Evolutionary conservation across 257 asterid genomes (phyloP).

Genomic region (Primulina tabacum): DNA sequence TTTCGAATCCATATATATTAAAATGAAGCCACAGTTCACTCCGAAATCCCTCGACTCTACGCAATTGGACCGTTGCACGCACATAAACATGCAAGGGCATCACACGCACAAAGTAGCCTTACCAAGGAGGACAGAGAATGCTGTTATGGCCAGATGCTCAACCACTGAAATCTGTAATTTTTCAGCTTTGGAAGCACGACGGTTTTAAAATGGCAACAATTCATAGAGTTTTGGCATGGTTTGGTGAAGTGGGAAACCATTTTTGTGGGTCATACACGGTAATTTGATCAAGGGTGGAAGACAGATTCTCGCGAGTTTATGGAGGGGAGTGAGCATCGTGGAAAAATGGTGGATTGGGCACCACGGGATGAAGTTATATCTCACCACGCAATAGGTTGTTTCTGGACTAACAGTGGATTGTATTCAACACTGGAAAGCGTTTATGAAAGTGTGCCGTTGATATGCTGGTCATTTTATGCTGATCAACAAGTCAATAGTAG

Average conservation of each 20-base stretch:
- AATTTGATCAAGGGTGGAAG: slow-evolving; percentile 7
- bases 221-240: slow-evolving; percentile 37
- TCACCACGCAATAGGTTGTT: slow-evolving; percentile 31
- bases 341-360: slow-evolving; percentile 34
- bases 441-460: slow-evolving; percentile 31
- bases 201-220: slow-evolving; percentile 19
- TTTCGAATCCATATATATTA: slow-evolving; percentile 19
- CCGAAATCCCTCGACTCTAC: slow-evolving; percentile 24
- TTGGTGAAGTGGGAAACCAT: slow-evolving; percentile 32
- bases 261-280: slow-evolving; percentile 30
- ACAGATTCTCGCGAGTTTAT: slow-evolving; percentile 15
- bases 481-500: slow-evolving; percentile 37
- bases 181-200: slow-evolving; percentile 33
- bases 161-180: slow-evolving; percentile 32
- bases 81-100: slow-evolving; percentile 9
- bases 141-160: slow-evolving; percentile 30
- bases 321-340: slow-evolving; percentile 27
- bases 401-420: slow-evolving; percentile 34
- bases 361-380: slow-evolving; percentile 34
- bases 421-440: slow-evolving; percentile 30
- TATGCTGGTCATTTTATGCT: slow-evolving; percentile 34
- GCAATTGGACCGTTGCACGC: slow-evolving; percentile 36
- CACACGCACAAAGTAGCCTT: not conserved
- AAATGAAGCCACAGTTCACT: slow-evolving; percentile 23
- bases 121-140: slow-evolving; percentile 29